Percentiles rank a stretch among this genome's conserved stretches.
Evolutionary conservation across 208 protist genomes (phyloP).

Genomic region (Leishmania martiniquensis): DNA sequence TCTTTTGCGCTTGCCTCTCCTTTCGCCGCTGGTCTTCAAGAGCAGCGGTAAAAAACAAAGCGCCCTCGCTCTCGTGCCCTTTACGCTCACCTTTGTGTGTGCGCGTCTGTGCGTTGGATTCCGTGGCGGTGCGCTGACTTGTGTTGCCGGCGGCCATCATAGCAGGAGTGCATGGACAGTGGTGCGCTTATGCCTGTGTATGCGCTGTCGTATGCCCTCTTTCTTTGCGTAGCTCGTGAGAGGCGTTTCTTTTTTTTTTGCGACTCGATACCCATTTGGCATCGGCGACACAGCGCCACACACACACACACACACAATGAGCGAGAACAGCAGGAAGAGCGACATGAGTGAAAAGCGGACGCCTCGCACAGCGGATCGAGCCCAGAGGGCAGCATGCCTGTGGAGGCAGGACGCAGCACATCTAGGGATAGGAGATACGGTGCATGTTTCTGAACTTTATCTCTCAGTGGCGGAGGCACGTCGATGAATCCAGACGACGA

Average conservation of each 20-base stretch:
- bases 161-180: not conserved
- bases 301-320: not conserved
- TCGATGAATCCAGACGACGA: not conserved
- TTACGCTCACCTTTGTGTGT: not conserved
- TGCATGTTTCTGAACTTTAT: not conserved
- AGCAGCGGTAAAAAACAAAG: no score
- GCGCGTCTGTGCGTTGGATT: not conserved
- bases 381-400: not conserved
- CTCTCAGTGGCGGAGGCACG: not conserved
- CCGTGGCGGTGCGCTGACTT: not conserved
- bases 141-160: not conserved
- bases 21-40: not conserved
- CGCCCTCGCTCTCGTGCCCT: no score
- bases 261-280: not conserved
- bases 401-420: not conserved
- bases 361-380: not conserved
- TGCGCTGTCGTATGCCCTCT: not conserved
- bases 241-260: not conserved
- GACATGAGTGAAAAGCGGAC: not conserved
- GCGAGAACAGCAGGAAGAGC: not conserved
- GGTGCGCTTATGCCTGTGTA: slow-evolving; percentile 19
- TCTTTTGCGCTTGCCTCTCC: no score
- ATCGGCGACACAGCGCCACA: not conserved
- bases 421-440: not conserved
- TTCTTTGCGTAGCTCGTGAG: not conserved